A percentile compares a stretch with the other conserved stretches of the same genome.
Evolutionary conservation across 2,329 filamentous ascomycete species (phyloP).

Genomic region (Camptophora hylomeconis): DNA sequence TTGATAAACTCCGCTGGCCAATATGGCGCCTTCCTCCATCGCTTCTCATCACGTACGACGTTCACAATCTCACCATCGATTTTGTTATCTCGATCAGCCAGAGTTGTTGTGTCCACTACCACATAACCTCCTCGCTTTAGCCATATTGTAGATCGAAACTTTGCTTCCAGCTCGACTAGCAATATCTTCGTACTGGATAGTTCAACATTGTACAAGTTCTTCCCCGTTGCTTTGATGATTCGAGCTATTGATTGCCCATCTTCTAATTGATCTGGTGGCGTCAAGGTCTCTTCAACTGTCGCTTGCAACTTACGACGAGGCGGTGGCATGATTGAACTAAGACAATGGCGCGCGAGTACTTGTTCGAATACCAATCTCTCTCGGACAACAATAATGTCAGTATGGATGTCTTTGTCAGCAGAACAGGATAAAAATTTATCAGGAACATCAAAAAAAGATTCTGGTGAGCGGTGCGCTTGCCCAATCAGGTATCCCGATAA

Average conservation of each 20-base stretch:
- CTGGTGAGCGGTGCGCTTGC: too few species aligned
- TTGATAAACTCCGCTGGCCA: constrained; percentile 79
- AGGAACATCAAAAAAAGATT: too few species aligned
- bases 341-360: constrained; percentile 8
- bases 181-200: constrained; percentile 53
- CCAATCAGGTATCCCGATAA: too few species aligned
- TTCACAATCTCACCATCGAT: constrained; percentile 84
- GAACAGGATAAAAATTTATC: too few species aligned
- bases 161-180: constrained; percentile 67
- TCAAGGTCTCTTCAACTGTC: constrained; percentile 59
- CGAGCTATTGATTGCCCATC: constrained; percentile 55
- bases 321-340: constrained; percentile 45
- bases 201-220: constrained; percentile 73
- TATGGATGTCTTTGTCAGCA: constrained; percentile 1
- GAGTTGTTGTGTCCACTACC: constrained; percentile 55
- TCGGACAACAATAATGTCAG: constrained; percentile 1
- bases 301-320: constrained; percentile 67
- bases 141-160: constrained; percentile 87
- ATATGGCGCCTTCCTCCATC: constrained; percentile 77
- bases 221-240: constrained; percentile 71
- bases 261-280: constrained; percentile 41
- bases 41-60: constrained; percentile 79
- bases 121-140: constrained; percentile 83
- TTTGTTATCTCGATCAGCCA: constrained; percentile 59
- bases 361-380: constrained; percentile 1